phyloP scores from a whole-genome alignment of 2,329 filamentous ascomycete genomes.

The Dactylonectria macrodidyma region DNA sequence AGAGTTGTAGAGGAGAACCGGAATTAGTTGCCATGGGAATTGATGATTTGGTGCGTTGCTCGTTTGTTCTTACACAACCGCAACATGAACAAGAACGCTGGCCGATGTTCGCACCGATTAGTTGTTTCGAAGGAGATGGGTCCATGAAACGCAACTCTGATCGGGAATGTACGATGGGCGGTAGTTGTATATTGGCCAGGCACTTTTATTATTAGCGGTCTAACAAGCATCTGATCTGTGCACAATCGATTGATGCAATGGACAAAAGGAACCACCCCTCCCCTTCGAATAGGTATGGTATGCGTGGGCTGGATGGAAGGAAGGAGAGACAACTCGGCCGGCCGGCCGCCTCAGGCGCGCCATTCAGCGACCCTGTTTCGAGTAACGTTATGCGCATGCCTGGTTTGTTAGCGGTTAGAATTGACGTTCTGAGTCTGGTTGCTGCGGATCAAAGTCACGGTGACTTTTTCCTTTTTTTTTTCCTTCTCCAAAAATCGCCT shows the following conservation, averaged over 20 bases:
- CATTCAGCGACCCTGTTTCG: conserved; percentile 37
- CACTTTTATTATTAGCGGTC: neutral
- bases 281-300: neutral
- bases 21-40: neutral
- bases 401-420: conserved; percentile 13
- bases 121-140: neutral
- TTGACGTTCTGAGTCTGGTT: conserved; percentile 17
- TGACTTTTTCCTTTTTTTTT: conserved; percentile 8
- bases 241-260: conserved; percentile 28
- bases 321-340: conserved; percentile 8
- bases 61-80: too few species aligned
- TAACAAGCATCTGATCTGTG: conserved; percentile 8
- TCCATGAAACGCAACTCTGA: conserved; percentile 14
- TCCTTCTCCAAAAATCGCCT: neutral
- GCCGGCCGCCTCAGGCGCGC: conserved; percentile 45
- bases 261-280: conserved; percentile 41
- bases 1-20: neutral
- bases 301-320: conserved; percentile 19
- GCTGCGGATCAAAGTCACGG: neutral
- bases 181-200: neutral
- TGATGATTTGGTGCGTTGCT: neutral
- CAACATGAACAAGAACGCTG: neutral
- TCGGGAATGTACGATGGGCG: neutral
- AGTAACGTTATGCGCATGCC: neutral
- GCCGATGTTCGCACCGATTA: neutral